These are phyloP conservation scores for Amanita inopinata DNA, from an alignment of 768 basidiomycete genomes.

Conservation along the genomic window DNA sequence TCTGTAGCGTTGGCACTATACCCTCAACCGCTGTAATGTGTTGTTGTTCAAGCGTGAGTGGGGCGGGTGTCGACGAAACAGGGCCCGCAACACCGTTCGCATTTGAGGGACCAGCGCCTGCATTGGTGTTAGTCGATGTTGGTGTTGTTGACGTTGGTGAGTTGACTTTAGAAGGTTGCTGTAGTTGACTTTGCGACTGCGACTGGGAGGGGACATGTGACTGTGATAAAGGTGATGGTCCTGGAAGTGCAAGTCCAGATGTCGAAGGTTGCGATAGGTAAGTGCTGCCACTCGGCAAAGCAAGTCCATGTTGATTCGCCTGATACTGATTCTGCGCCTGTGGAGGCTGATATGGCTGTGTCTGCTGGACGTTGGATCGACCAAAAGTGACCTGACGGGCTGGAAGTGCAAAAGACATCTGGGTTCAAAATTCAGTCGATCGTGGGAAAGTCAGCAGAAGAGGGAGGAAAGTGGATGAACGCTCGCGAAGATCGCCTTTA, in stretches of 20 bases:
- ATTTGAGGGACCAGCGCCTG: constrained; percentile 45
- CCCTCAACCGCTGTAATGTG: constrained; percentile 97
- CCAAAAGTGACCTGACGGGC: constrained; percentile 75
- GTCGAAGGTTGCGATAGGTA: constrained; percentile 29
- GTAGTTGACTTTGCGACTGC: constrained; percentile 21
- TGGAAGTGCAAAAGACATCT: constrained; percentile 58
- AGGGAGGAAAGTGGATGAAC: constrained; percentile 22
- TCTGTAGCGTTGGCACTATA: constrained; percentile 98
- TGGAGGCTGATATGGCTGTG: constrained; percentile 30
- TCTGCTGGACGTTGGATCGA: constrained; percentile 43
- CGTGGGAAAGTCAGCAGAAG: constrained; percentile 34
- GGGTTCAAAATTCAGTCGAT: constrained; percentile 22
- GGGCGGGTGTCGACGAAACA: constrained; percentile 59
- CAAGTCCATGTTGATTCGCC: constrained; percentile 34
- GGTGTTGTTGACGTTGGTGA: constrained; percentile 16
- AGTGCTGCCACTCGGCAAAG: constrained; percentile 49
- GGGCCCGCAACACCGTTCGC: constrained; percentile 36
- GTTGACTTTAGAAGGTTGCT: too few species aligned
- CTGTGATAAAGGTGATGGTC: constrained; percentile 48
- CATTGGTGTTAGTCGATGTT: constrained; percentile 24
- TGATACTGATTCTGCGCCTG: constrained; percentile 37
- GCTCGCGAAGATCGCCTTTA: constrained; percentile 26
- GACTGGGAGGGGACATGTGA: constrained; percentile 34
- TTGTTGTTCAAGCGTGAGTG: constrained; percentile 82
- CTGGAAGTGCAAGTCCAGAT: constrained; percentile 36